Evolutionary conservation across 1,284 basidiomycete species (phyloP), one percentile per base, ranked within the genome.

Genomic region (Lignosus rhinocerotis): DNA sequence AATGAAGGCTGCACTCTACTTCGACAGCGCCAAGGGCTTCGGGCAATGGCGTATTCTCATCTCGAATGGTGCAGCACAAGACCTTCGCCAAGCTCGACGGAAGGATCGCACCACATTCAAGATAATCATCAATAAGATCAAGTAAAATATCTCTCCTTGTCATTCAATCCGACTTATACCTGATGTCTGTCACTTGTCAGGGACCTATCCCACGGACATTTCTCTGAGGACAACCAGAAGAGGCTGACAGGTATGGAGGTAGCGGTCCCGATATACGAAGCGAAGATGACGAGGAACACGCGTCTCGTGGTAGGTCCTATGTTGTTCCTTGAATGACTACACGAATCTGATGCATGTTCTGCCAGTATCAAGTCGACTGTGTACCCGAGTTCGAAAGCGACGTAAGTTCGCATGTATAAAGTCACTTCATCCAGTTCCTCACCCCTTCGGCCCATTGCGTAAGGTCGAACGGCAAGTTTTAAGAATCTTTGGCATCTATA

Each of bases 191-290:
- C 7, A 2, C 16, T 45, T 21, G 3, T 4, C 55, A 88, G 86
- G 64, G 82, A 87, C 58, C 74, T 88, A 3, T 88, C 86, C 0
- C 79, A 81, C 7, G 87, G 87, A 0, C 80, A 85, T 60, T 88
- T 89, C 67, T 87, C 86, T 0, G 76, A 78, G 7, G 84, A 87
- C 60, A 89, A 89, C 59, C 85, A 88, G 62, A 88, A 87, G 69
- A 71, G 77, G n/a, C 71, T 89, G 14, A 84, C 77, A 32, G 79
- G 78, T 0, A 59, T 73, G 0, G 69, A 73, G 34, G 71, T 72
- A 7, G 80, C 79, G 10, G 70, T 72, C 3, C 85, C 87, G 0
- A 80, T 89, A 8, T 89, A 79, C 53, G 86, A 88, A 66, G 87
- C 87, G 0, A 88, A 87, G 67, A 83, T 88, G 80, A 85, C 83